Conservation (phyloP, 139 green algal genomes). For the Klebsormidium nitens region DNA sequence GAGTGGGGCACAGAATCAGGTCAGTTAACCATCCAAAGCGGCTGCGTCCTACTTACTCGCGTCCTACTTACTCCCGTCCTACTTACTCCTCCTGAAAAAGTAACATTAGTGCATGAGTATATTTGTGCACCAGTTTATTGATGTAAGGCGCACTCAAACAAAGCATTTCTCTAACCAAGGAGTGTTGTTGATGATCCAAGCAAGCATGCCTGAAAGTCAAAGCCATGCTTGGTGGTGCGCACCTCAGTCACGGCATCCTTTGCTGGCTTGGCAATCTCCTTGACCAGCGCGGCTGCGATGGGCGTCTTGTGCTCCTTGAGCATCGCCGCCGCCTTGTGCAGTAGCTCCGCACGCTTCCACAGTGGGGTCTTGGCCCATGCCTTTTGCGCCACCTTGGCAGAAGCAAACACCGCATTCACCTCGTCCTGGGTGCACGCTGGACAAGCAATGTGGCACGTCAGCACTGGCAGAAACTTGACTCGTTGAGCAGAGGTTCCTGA, state of each 20-base stretch:
- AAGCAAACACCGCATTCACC: constrained; percentile 72
- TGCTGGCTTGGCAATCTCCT: constrained; percentile 85
- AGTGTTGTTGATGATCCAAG: neutral
- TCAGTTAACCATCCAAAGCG: constrained; percentile 36
- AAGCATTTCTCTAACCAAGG: neutral
- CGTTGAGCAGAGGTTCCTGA: too few species aligned
- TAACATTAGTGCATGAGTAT: neutral
- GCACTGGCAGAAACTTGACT: neutral
- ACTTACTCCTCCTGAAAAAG: neutral
- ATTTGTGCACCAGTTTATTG: neutral
- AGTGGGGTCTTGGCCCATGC: constrained; percentile 79
- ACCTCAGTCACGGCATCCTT: constrained; percentile 70
- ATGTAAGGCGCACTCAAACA: neutral
- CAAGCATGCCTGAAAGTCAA: neutral
- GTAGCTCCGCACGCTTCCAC: constrained; percentile 73
- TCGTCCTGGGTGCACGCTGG: constrained; percentile 85
- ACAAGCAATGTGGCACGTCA: too few species aligned
- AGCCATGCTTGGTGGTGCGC: neutral
- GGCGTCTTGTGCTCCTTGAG: constrained; percentile 74
- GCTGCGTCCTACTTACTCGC: neutral
- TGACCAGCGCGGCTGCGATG: constrained; percentile 81
- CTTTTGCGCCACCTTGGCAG: constrained; percentile 74
- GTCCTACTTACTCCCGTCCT: too few species aligned
- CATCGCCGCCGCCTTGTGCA: constrained; percentile 61
- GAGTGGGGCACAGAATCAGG: too few species aligned